phyloP scores from a whole-genome alignment of 768 basidiomycete species.

The Suillus americanus region DNA sequence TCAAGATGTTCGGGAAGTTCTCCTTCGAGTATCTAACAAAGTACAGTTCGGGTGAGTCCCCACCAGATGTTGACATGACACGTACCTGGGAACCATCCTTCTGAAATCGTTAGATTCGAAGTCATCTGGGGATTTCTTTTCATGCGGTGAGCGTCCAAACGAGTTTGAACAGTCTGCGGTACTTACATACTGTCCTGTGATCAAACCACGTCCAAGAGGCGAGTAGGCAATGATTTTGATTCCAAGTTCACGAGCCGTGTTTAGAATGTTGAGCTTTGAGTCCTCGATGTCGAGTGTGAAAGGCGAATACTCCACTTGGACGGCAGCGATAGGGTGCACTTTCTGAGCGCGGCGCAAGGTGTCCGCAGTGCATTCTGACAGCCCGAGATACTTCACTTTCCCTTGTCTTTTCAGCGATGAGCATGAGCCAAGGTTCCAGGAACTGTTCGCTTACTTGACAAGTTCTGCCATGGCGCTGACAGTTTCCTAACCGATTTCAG shows the following conservation, averaged over 20 bases:
- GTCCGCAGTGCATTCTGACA: slow-evolving; percentile 48
- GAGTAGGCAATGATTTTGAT: slow-evolving; percentile 51
- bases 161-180: not conserved
- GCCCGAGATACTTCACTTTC: slow-evolving; percentile 49
- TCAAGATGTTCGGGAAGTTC: slow-evolving; percentile 47
- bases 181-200: slow-evolving; percentile 46
- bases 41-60: slow-evolving; percentile 28
- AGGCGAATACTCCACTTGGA: slow-evolving; percentile 54
- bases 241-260: slow-evolving; percentile 48
- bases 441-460: slow-evolving; percentile 40
- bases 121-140: slow-evolving; percentile 34
- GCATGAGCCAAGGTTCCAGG: slow-evolving; percentile 6
- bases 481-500: slow-evolving; percentile 28
- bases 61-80: slow-evolving; percentile 29
- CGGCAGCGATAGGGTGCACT: slow-evolving; percentile 48
- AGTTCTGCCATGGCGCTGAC: slow-evolving; percentile 52
- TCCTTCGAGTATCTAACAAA: slow-evolving; percentile 33
- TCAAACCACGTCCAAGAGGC: slow-evolving; percentile 52
- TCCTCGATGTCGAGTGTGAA: slow-evolving; percentile 50
- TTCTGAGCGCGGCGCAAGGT: slow-evolving; percentile 51
- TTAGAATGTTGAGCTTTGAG: slow-evolving; percentile 39
- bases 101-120: slow-evolving; percentile 30
- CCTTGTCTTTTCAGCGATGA: slow-evolving; percentile 38
- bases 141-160: not conserved
- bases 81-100: slow-evolving; percentile 21